A percentile compares a stretch with the other conserved stretches of the same genome.
Evolutionary conservation across 148 eudicot genomes (phyloP).

Genomic region (Camellia granthamiana): DNA sequence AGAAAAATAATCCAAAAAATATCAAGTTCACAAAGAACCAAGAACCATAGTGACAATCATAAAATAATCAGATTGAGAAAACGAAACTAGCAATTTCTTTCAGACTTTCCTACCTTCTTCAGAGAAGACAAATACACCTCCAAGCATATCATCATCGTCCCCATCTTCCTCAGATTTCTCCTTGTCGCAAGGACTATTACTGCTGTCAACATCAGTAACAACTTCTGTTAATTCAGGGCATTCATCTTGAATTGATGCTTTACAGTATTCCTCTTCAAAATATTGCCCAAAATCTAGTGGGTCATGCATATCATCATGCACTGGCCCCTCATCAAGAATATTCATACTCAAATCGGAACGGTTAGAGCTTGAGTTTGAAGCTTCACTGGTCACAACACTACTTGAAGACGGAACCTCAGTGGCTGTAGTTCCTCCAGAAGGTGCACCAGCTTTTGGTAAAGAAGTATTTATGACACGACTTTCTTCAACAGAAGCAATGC

Average conservation of each 20-base stretch:
- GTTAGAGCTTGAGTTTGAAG: conserved; percentile 62
- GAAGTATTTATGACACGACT: conserved; percentile 53
- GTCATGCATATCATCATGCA: conserved; percentile 47
- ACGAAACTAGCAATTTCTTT: conserved; percentile 2
- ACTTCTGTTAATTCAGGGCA: conserved; percentile 49
- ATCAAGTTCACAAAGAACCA: not conserved
- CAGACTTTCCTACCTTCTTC: conserved; percentile 66
- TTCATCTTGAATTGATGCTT: conserved; percentile 50
- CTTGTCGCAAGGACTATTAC: conserved; percentile 47
- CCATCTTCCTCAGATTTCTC: conserved; percentile 76
- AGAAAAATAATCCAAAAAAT: not conserved
- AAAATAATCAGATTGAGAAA: not conserved
- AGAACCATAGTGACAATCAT: not conserved
- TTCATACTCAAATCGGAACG: conserved; percentile 78
- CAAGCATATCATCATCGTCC: conserved; percentile 77
- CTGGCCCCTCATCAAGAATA: conserved; percentile 55
- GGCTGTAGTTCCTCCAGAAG: conserved; percentile 34
- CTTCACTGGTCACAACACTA: conserved; percentile 60
- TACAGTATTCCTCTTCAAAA: conserved; percentile 85
- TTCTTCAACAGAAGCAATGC: conserved; percentile 42
- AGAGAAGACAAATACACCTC: conserved; percentile 83
- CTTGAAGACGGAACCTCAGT: conserved; percentile 55
- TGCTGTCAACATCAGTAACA: conserved; percentile 59
- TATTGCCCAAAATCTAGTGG: conserved; percentile 62
- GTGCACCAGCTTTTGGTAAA: conserved; percentile 30